A percentile compares a stretch with the other conserved stretches of the same genome.
phyloP scores from a whole-genome alignment of 345 rosid genomes.

The Ricinus communis region DNA sequence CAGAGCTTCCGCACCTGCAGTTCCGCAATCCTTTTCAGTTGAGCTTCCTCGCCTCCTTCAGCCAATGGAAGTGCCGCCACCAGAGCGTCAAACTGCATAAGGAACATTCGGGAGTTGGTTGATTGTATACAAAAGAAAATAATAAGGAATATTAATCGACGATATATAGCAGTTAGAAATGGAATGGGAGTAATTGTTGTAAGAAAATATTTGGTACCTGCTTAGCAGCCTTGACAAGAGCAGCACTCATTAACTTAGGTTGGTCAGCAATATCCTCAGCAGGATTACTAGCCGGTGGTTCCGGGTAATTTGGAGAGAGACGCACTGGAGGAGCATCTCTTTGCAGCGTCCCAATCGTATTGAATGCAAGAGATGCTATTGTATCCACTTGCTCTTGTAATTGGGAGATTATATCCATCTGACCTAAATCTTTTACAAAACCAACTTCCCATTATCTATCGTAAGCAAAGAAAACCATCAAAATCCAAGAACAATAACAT shows the following conservation, averaged over 20 bases:
- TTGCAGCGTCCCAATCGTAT: slow-evolving; percentile 76
- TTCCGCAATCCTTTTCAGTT: slow-evolving; percentile 70
- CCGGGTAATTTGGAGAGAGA: slow-evolving; percentile 78
- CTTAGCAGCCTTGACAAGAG: slow-evolving; percentile 88
- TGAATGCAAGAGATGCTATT: slow-evolving; percentile 70
- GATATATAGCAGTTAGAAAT: too few species aligned
- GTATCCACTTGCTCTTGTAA: slow-evolving; percentile 86
- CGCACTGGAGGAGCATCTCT: slow-evolving; percentile 85
- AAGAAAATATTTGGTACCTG: slow-evolving; percentile 44
- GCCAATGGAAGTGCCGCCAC: slow-evolving; percentile 87
- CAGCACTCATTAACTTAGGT: slow-evolving; percentile 75
- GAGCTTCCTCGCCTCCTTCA: slow-evolving; percentile 94
- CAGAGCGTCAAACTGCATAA: slow-evolving; percentile 80
- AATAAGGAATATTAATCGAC: not conserved
- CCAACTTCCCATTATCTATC: too few species aligned
- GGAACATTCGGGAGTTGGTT: slow-evolving; percentile 8
- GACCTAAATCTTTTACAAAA: too few species aligned
- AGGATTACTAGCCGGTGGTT: slow-evolving; percentile 57
- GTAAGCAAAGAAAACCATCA: too few species aligned
- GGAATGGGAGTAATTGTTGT: too few species aligned
- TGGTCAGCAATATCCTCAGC: slow-evolving; percentile 67
- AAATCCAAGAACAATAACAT: too few species aligned
- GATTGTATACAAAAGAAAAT: too few species aligned
- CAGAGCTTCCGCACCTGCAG: slow-evolving; percentile 50
- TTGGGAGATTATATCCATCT: slow-evolving; percentile 92